These are phyloP conservation scores for Globisporangium nunn DNA, from an alignment of 352 stramenopile genomes.

Conservation along the genomic window DNA sequence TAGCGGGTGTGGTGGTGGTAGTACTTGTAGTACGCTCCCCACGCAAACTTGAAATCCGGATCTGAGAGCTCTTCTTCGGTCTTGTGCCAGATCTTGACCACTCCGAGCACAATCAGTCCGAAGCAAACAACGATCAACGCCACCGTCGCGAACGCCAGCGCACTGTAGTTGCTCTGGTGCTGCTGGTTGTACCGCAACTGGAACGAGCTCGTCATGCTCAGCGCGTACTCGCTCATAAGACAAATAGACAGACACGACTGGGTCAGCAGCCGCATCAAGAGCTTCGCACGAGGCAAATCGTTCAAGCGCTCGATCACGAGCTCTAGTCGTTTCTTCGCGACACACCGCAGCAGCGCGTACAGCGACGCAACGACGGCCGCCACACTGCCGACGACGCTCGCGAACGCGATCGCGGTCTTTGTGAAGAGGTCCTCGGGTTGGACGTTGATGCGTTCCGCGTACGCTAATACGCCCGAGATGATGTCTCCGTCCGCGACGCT, in stretches of 20 bases:
- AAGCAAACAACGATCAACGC: slow-evolving; percentile 61
- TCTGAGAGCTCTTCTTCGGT: slow-evolving; percentile 42
- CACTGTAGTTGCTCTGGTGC: slow-evolving; percentile 29
- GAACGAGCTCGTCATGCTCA: slow-evolving; percentile 76
- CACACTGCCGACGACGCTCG: slow-evolving; percentile 46
- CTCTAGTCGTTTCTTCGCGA: slow-evolving; percentile 41
- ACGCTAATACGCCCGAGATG: slow-evolving; percentile 63
- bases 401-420: slow-evolving; percentile 66
- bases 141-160: slow-evolving; percentile 50
- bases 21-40: slow-evolving; percentile 80
- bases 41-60: slow-evolving; percentile 74
- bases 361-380: slow-evolving; percentile 45
- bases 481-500: slow-evolving; percentile 62
- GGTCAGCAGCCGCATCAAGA: slow-evolving; percentile 58
- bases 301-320: slow-evolving; percentile 50
- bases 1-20: slow-evolving; percentile 55
- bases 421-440: slow-evolving; percentile 63
- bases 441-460: slow-evolving; percentile 55
- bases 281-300: slow-evolving; percentile 58
- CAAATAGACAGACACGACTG: slow-evolving; percentile 69
- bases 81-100: slow-evolving; percentile 64
- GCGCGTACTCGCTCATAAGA: slow-evolving; percentile 71
- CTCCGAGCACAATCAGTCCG: slow-evolving; percentile 54
- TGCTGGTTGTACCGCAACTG: slow-evolving; percentile 71
- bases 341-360: slow-evolving; percentile 41